Evolutionary conservation across 352 stramenopile species (phyloP).

Genomic region (Halophytophthora polymorphica): DNA sequence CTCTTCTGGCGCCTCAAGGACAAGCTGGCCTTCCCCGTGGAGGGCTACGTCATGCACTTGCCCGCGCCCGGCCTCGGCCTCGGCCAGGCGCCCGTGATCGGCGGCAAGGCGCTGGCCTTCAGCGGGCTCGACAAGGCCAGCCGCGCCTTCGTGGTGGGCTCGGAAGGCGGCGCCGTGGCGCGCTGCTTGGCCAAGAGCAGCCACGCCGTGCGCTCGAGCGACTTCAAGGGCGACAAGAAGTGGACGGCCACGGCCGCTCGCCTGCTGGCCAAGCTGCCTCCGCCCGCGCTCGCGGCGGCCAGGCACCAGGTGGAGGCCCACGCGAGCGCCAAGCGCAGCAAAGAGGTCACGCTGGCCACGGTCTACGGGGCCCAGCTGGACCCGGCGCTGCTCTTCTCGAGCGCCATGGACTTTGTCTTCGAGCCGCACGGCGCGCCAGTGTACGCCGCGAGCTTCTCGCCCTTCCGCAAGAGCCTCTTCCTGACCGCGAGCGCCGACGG

Average conservation of each 20-base stretch:
- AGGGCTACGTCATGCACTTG: constrained; percentile 79
- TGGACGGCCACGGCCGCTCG: constrained; percentile 67
- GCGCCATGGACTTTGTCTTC: constrained; percentile 75
- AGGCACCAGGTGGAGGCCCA: constrained; percentile 66
- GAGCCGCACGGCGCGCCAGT: constrained; percentile 71
- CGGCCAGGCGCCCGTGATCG: constrained; percentile 32
- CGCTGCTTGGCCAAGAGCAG: constrained; percentile 60
- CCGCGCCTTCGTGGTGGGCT: constrained; percentile 70
- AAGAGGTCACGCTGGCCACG: constrained; percentile 62
- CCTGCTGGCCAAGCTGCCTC: constrained; percentile 56
- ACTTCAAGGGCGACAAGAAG: constrained; percentile 79
- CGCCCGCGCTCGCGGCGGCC: constrained; percentile 38
- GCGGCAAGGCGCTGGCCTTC: constrained; percentile 65
- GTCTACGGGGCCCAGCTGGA: constrained; percentile 80
- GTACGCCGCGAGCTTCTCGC: constrained; percentile 77
- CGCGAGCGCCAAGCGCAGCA: constrained; percentile 55
- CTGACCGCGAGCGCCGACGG: constrained; percentile 78
- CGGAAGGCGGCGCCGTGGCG: constrained; percentile 63
- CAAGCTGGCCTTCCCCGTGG: constrained; percentile 80
- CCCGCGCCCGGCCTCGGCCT: constrained; percentile 7
- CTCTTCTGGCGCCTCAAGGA: constrained; percentile 87
- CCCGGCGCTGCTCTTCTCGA: constrained; percentile 50
- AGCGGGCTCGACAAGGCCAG: constrained; percentile 65
- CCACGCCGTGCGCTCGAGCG: constrained; percentile 35
- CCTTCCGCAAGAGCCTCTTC: constrained; percentile 81